Percentiles rank a stretch among this genome's conserved stretches.
Conservation (phyloP, 2,329 filamentous ascomycete species). For the Colletotrichum euphorbiae region DNA sequence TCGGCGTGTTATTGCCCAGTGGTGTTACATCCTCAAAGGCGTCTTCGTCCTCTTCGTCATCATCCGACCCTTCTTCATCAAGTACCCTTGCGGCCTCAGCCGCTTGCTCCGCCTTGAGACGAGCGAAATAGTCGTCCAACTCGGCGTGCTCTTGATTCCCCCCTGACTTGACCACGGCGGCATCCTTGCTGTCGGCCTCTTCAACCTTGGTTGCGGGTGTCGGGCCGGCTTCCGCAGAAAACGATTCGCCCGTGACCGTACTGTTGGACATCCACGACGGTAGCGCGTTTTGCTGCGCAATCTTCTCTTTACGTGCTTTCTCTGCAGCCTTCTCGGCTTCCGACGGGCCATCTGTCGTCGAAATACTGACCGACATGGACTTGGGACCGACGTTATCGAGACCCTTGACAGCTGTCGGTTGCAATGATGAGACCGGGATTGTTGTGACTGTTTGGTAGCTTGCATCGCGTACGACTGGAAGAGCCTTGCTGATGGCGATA, state of each 20-base stretch:
- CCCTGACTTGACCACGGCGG: conserved; percentile 51
- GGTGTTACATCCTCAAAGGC: conserved; percentile 64
- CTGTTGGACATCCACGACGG: conserved; percentile 79
- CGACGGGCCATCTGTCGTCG: conserved; percentile 72
- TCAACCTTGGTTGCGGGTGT: conserved; percentile 51
- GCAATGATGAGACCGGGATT: conserved; percentile 66
- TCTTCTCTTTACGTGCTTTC: conserved; percentile 72
- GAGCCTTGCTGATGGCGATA: conserved; percentile 70
- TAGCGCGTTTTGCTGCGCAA: conserved; percentile 75
- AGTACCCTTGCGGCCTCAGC: conserved; percentile 53
- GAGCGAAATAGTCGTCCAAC: conserved; percentile 76
- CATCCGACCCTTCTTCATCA: conserved; percentile 45
- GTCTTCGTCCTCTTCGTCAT: conserved; percentile 53
- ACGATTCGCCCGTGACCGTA: conserved; percentile 74
- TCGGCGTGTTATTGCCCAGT: conserved; percentile 44
- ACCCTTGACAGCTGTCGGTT: conserved; percentile 77
- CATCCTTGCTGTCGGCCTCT: conserved; percentile 61
- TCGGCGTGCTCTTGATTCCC: conserved; percentile 66
- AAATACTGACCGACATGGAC: conserved; percentile 77
- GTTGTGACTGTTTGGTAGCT: conserved; percentile 67
- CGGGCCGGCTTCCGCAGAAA: conserved; percentile 55
- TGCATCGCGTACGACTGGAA: conserved; percentile 74
- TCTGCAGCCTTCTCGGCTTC: conserved; percentile 76
- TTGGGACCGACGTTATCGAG: conserved; percentile 74
- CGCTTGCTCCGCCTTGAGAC: conserved; percentile 71